Base-by-base conservation (phyloP, 2,329 filamentous ascomycete genomes). In the Aspergillus eucalypticola region DNA sequence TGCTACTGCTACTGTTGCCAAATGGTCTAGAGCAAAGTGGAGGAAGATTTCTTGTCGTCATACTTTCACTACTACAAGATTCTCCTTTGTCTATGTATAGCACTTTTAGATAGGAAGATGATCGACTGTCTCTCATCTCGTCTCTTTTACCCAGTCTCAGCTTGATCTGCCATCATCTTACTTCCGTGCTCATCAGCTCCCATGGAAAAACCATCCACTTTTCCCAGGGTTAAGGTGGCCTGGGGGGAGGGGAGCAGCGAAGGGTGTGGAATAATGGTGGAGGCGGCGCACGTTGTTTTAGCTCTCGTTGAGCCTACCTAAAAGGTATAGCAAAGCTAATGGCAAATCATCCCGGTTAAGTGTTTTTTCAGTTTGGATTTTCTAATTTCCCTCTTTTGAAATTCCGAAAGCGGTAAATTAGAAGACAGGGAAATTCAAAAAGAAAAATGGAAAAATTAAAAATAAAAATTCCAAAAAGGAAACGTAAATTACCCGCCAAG, bases 251-350 rank as follows among this genome's bases (percentile, higher is more conserved):
- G 25, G 25, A 27, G 25, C 25, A 38, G 46, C 10, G 13, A 25
- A n/a, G 13, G 15, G 23, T 19, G 35, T 11, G 25, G 35, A n/a
- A 39, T 38, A 52, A 48, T 10, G 41, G 56, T 41, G 58, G 52
- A 54, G 55, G 41, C 38, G 60, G 44, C 54, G 54, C 56, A 64
- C 55, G 60, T 64, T 65, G 56, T 61, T 64, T 65, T 64, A 64
- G 61, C 59, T 60, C 59, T 66, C 60, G 62, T 66, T 56, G 59
- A 66, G 59, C 38, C 62, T 63, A 62, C 63, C 61, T 10, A 62
- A 64, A 65, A 59, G 25, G 53, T 35, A 35, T 35, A 57, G 58
- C 39, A 21, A 27, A 51, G 29, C 62, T 62, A 61, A 58, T 60
- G 51, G 62, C 55, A 55, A 60, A 64, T 60, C 62, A 62, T 62